Conservation (phyloP, 208 protist species). For the Trichomonas vaginalis region DNA sequence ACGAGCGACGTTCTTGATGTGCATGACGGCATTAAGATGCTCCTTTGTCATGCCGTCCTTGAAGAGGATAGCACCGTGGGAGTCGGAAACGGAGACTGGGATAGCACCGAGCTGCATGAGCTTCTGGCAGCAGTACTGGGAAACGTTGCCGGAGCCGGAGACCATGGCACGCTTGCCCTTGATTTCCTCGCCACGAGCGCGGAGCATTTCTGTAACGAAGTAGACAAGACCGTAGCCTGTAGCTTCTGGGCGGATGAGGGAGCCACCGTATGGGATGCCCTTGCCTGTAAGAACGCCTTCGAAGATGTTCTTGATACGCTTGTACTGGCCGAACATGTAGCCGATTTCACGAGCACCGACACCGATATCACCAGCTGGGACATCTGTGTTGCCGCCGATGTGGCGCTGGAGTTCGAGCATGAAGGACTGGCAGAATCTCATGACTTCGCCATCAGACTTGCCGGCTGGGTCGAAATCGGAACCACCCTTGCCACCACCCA, state of each 20-base stretch:
- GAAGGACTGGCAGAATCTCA: no score
- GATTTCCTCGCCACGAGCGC: slow-evolving; percentile 32
- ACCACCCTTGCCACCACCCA: slow-evolving; percentile 71
- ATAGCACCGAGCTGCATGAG: slow-evolving; percentile 56
- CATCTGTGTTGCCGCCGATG: no score
- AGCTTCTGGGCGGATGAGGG: slow-evolving; percentile 69
- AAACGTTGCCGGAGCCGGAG: slow-evolving; percentile 71
- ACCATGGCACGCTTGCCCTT: slow-evolving; percentile 54
- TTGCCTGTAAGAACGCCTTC: slow-evolving; percentile 68
- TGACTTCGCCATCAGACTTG: no score
- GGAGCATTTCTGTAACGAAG: slow-evolving; percentile 59
- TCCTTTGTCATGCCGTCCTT: no score
- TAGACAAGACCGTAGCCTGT: slow-evolving; percentile 71
- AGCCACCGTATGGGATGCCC: slow-evolving; percentile 59
- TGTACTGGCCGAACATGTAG: slow-evolving; percentile 69
- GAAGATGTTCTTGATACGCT: slow-evolving; percentile 57
- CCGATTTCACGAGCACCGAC: slow-evolving; percentile 68
- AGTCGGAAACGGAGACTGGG: background rate
- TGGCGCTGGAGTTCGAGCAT: no score
- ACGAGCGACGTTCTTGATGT: no score
- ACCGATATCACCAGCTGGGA: no score
- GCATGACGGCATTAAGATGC: no score
- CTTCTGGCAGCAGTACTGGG: slow-evolving; percentile 60
- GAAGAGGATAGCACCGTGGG: background rate
- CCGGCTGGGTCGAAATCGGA: slow-evolving; percentile 74